Evolutionary conservation across 768 basidiomycete species (phyloP), one percentile per base, ranked within the genome.

Genomic region (Multifurca ochricompacta): DNA sequence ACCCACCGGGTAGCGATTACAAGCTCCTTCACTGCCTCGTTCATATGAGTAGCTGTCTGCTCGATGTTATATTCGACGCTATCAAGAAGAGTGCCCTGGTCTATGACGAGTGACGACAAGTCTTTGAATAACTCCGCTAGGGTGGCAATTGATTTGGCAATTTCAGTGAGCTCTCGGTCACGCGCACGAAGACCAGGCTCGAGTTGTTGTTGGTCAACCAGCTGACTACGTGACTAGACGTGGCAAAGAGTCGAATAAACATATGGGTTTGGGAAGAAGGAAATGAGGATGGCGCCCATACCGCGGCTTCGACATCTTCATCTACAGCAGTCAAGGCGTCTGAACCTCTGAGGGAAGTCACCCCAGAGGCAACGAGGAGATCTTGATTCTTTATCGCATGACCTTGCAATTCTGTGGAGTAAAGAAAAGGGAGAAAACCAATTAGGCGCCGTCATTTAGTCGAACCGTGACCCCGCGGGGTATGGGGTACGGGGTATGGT

Each of bases 311-410:
- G 19, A 96, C 76, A 67, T 98, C 94, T 62, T 96, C 95, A 69
- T 95, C 87, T 19, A 91, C 77, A 19, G 90, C 91, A 51, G 80
- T 83, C 68, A 92, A 73, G 32, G 84, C 81, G 65, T 94, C 93
- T 48, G 83, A 78, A 23, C 89, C 91, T 66, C 80, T 85, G 62
- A 89, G 77, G 16, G 87, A 81, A 54, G 94, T 80, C 25, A 84
- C 83, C 37, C 90, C 94, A 41, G 91, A 91, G 6, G 94, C 92
- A 62, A 92, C 78, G 57, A 97, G 77, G 36, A 96, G 74, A 74
- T 96, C 93, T 71, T 93, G 91, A 66, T 94, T 95, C 72, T 95
- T 96, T 68, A 91, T 92, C 67, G 94, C 91, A 74, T 98, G 94
- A 58, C 96, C 96, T 74, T 95, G 91, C 39, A 98, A 76, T 68